Conservation (phyloP, 176 grass and related monocot species). For the Oryza glaberrima region DNA sequence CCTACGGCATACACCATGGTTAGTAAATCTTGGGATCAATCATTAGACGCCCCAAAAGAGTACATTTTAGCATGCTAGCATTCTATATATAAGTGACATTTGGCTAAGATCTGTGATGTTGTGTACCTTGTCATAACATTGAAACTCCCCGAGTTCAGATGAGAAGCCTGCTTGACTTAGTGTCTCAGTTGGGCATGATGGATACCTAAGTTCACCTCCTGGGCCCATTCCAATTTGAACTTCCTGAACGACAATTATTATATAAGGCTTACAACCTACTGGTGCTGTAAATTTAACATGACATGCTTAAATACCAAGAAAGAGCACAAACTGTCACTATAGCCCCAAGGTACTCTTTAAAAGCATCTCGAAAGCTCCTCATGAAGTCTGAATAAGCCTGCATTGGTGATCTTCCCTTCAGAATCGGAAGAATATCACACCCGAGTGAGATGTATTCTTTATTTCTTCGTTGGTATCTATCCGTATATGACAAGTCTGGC, state of each 20-base stretch:
- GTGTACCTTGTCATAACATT: conserved; percentile 81
- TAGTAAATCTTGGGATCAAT: conserved; percentile 6
- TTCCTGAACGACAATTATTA: conserved; percentile 48
- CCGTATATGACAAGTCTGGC: conserved; percentile 72
- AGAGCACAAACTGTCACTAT: conserved; percentile 66
- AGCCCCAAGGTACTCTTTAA: conserved; percentile 65
- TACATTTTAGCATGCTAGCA: not conserved
- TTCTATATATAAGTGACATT: conserved; percentile 8
- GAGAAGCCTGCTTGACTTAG: conserved; percentile 41
- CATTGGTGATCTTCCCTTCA: conserved; percentile 72
- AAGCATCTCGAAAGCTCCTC: conserved; percentile 77
- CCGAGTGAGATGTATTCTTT: conserved; percentile 87
- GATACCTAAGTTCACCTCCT: conserved; percentile 84
- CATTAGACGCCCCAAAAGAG: conserved; percentile 5
- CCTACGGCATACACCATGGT: conserved; percentile 5
- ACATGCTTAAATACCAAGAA: conserved; percentile 27
- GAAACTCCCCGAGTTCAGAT: conserved; percentile 71
- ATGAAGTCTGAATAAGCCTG: conserved; percentile 89
- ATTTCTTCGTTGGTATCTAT: conserved; percentile 63
- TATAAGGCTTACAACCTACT: conserved; percentile 28
- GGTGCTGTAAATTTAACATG: conserved; percentile 2
- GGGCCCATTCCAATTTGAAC: conserved; percentile 89
- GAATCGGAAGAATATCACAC: conserved; percentile 67
- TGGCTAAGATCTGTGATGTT: not conserved
- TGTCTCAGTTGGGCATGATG: conserved; percentile 66